A percentile compares a stretch with the other conserved stretches of the same genome.
Evolutionary conservation across 2,329 filamentous ascomycete species (phyloP).

Genomic region (Fusarium sp.): DNA sequence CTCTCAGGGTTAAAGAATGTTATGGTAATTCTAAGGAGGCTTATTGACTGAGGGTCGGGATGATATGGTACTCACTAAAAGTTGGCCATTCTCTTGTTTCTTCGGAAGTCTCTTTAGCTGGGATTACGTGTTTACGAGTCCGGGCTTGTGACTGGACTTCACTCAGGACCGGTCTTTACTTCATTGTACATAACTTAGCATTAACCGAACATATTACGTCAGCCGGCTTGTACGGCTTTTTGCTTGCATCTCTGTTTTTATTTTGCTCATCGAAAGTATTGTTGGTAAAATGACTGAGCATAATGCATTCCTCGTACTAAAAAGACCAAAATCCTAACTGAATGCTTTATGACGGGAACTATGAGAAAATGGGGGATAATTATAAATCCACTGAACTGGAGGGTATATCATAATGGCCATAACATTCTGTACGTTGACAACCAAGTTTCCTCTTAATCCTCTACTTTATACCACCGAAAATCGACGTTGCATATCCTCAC

Average conservation of each 20-base stretch:
- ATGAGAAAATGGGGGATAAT: neutral
- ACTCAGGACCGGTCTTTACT: conserved; percentile 9
- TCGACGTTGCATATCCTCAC: neutral
- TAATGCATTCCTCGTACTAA: no score
- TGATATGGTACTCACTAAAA: neutral
- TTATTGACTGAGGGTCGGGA: neutral
- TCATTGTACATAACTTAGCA: conserved; percentile 21
- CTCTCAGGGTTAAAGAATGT: neutral
- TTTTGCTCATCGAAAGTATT: no score
- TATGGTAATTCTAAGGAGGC: neutral
- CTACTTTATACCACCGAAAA: neutral
- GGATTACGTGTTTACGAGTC: neutral
- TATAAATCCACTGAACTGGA: neutral
- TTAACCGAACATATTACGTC: conserved; percentile 8
- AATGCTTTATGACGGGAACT: neutral
- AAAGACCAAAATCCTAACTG: neutral
- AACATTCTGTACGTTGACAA: neutral
- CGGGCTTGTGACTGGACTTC: conserved; percentile 18
- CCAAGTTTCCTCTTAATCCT: accelerated
- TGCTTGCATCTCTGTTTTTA: neutral
- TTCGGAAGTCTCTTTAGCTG: neutral
- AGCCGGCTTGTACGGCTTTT: neutral
- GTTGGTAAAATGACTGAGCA: neutral
- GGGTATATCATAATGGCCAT: neutral
- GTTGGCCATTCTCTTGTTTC: neutral